Evolutionary conservation across 202 grass and related monocot species (phyloP).

Genomic region (Brachypodium distachyon): DNA sequence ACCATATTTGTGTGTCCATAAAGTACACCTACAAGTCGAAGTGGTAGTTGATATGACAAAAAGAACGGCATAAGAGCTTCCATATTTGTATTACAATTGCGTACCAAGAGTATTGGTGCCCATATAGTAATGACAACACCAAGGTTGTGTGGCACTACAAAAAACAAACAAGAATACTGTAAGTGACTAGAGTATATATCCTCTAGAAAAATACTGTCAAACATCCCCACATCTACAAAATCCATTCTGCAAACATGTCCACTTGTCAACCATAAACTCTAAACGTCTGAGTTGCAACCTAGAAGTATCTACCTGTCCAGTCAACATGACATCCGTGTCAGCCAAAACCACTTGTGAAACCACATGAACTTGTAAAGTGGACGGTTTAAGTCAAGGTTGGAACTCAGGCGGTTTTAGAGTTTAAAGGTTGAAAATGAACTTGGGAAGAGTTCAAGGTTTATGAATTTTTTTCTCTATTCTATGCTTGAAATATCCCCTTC

Average conservation of each 20-base stretch:
- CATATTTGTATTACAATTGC: neutral
- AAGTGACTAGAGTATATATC: neutral
- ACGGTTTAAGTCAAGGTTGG: neutral
- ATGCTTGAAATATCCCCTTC: neutral
- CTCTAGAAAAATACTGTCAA: neutral
- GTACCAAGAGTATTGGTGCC: conserved; percentile 85
- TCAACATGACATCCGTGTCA: neutral
- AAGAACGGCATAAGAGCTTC: neutral
- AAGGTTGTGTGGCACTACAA: conserved; percentile 68
- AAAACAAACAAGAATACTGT: conserved; percentile 17
- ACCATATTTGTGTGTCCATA: conserved; percentile 99
- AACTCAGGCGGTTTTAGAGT: neutral
- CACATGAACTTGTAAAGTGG: neutral
- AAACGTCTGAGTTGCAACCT: neutral
- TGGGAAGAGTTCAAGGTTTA: neutral
- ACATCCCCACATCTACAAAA: neutral
- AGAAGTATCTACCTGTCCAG: neutral
- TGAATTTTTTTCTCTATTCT: neutral
- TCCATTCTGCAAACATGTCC: neutral
- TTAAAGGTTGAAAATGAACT: neutral
- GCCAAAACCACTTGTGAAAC: neutral
- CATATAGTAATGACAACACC: conserved; percentile 83
- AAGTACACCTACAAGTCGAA: conserved; percentile 70
- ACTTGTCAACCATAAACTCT: neutral
- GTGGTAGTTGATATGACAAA: conserved; percentile 8